Conservation (phyloP, 2,329 filamentous ascomycete species). For the Alternaria angustiovoidea region DNA sequence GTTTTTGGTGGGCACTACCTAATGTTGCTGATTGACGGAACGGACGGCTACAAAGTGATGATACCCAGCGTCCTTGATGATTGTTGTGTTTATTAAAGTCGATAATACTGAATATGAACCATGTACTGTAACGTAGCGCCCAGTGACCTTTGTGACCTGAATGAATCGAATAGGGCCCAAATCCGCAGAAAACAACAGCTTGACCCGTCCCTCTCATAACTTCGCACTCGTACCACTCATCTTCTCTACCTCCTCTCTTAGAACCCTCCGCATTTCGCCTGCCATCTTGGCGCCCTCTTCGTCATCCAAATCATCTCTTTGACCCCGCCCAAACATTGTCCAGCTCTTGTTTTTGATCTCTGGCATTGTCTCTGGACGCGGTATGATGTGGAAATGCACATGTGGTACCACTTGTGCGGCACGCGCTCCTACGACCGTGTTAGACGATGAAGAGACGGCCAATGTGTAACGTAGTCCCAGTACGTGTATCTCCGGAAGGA, state of each 20-base stretch:
- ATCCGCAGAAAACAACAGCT: background rate
- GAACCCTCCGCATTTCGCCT: constrained; percentile 54
- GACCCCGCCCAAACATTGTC: constrained; percentile 82
- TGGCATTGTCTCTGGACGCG: constrained; percentile 67
- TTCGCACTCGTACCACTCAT: constrained; percentile 21
- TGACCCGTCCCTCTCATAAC: background rate
- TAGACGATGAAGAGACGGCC: background rate
- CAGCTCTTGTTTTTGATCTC: constrained; percentile 70
- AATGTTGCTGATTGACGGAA: background rate
- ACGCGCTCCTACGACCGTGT: constrained; percentile 65
- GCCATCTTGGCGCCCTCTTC: constrained; percentile 72
- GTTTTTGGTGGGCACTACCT: background rate
- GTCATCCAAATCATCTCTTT: constrained; percentile 77
- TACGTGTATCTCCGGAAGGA: background rate
- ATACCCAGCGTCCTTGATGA: constrained; percentile 8
- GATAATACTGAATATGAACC: background rate
- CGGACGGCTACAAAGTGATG: background rate
- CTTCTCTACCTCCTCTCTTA: constrained; percentile 49
- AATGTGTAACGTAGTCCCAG: background rate
- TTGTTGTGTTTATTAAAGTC: background rate
- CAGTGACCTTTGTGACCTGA: background rate
- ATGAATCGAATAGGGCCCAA: background rate
- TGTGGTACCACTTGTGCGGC: constrained; percentile 94
- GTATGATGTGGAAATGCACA: constrained; percentile 94
- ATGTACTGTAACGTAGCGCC: background rate